A percentile compares a stretch with the other conserved stretches of the same genome.
phyloP scores from a whole-genome alignment of 2,329 filamentous ascomycete genomes.

The Phialophora macrospora region DNA sequence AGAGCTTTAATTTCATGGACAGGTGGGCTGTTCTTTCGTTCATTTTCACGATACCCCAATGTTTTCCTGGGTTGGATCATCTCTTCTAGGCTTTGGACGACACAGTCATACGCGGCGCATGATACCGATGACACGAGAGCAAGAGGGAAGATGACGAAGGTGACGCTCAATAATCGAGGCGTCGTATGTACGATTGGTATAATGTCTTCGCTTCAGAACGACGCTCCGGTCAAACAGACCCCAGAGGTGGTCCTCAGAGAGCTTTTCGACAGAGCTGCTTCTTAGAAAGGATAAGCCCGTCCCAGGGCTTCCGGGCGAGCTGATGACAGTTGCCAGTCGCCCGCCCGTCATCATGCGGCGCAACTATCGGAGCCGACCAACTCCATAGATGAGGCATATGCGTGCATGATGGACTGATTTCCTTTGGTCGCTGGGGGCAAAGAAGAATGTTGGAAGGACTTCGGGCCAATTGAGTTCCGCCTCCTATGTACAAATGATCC shows the following conservation, averaged over 20 bases:
- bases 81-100: background rate
- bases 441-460: background rate
- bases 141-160: background rate
- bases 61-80: background rate
- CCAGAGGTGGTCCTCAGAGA: background rate
- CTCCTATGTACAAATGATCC: background rate
- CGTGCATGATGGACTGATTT: background rate
- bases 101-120: background rate
- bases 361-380: background rate
- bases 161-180: background rate
- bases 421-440: background rate
- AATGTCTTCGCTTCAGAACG: background rate
- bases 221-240: background rate
- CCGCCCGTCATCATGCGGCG: background rate
- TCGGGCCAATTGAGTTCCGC: background rate
- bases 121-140: background rate
- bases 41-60: slow-evolving; percentile 2
- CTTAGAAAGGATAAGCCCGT: background rate
- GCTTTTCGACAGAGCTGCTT: background rate
- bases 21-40: background rate
- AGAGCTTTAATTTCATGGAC: background rate
- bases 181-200: background rate
- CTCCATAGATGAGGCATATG: background rate
- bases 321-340: background rate
- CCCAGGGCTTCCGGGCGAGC: too few species aligned